phyloP scores from a whole-genome alignment of 768 basidiomycete species.

The Royoungia palumana region DNA sequence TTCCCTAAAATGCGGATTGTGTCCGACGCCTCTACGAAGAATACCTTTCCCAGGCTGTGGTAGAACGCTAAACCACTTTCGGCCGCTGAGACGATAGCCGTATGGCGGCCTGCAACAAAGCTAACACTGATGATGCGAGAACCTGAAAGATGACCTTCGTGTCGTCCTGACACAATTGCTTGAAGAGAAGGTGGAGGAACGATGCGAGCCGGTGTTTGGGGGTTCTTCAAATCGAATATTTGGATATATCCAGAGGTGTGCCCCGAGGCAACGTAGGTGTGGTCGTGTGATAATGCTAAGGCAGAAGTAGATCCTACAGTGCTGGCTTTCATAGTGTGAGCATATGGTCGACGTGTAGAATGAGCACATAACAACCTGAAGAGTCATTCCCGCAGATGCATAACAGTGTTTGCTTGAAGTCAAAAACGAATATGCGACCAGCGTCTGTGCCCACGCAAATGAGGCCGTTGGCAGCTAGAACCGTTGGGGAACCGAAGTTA shows the following conservation, averaged over 20 bases:
- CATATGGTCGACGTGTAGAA: constrained; percentile 11
- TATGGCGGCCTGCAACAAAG: constrained; percentile 90
- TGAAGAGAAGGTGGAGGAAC: constrained; percentile 67
- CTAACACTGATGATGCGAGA: constrained; percentile 77
- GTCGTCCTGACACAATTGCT: constrained; percentile 69
- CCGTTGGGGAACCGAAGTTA: constrained; percentile 66
- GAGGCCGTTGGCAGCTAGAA: constrained; percentile 79
- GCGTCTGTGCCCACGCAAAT: constrained; percentile 85
- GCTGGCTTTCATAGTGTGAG: constrained; percentile 43
- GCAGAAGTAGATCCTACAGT: constrained; percentile 79
- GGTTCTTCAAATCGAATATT: constrained; percentile 76
- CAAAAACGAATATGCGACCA: constrained; percentile 80
- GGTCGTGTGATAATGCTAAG: constrained; percentile 86
- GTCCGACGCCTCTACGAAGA: constrained; percentile 94
- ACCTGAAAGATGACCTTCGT: constrained; percentile 82
- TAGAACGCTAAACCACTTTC: constrained; percentile 91
- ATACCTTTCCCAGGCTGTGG: constrained; percentile 88
- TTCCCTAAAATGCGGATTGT: constrained; percentile 91
- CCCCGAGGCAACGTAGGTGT: constrained; percentile 88
- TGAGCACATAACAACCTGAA: constrained; percentile 45
- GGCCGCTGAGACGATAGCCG: constrained; percentile 88
- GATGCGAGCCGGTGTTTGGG: constrained; percentile 62
- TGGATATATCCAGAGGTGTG: constrained; percentile 83
- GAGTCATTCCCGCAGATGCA: constrained; percentile 73
- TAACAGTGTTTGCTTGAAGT: constrained; percentile 83